Percentiles rank a stretch among this genome's conserved stretches.
These are phyloP conservation scores for Atkinsonella texensis DNA, from an alignment of 2,329 filamentous ascomycete species.

Conservation along the genomic window DNA sequence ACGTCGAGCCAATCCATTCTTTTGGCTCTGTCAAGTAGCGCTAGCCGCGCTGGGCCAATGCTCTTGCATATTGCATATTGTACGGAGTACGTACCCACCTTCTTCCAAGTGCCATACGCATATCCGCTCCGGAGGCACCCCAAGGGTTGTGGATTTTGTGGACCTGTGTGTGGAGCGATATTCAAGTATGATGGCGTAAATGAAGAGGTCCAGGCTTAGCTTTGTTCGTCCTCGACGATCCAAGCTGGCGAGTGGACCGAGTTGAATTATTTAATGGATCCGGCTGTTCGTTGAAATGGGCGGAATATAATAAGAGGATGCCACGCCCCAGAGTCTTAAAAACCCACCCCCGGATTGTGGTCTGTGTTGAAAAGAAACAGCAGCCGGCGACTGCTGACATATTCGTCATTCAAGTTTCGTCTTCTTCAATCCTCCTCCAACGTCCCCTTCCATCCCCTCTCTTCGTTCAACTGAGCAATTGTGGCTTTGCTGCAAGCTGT, in stretches of 20 bases:
- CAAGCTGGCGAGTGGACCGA: not conserved
- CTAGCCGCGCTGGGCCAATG: not conserved
- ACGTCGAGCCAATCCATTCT: not conserved
- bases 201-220: slow-evolving; percentile 1
- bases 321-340: slow-evolving; percentile 3
- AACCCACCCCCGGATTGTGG: slow-evolving; percentile 8
- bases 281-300: not conserved
- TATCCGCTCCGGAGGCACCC: slow-evolving; percentile 4
- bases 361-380: not conserved
- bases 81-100: not conserved
- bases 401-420: not conserved
- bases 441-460: not conserved
- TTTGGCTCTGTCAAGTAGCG: not conserved
- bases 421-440: not conserved
- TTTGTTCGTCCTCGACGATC: not conserved
- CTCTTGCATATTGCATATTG: not conserved
- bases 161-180: not conserved
- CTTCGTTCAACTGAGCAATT: not conserved
- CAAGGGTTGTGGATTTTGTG: slow-evolving; percentile 4
- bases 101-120: not conserved
- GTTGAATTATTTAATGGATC: not conserved
- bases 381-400: not conserved
- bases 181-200: not conserved
- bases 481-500: not conserved
- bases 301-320: slow-evolving; percentile 7